phyloP scores from a whole-genome alignment of 495 filamentous ascomycete species.

The Hypoxylon intermedium region DNA sequence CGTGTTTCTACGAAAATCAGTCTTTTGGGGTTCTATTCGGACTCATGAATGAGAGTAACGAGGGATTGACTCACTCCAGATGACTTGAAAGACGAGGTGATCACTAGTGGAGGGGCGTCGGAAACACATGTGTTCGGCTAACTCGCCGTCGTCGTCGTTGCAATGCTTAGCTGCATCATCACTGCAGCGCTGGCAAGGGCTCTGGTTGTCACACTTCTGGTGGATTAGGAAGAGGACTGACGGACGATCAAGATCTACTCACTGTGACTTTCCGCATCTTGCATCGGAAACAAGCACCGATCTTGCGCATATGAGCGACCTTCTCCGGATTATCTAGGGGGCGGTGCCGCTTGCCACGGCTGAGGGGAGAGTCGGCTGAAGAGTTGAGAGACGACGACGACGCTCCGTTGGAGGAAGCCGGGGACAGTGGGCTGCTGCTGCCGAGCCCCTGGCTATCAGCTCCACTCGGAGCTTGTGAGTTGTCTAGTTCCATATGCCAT shows the following conservation, averaged over 20 bases:
- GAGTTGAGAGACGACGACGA: conserved; percentile 26
- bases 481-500: conserved; percentile 44
- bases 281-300: conserved; percentile 44
- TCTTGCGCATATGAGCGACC: conserved; percentile 43
- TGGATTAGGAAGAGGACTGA: conserved; percentile 22
- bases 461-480: conserved; percentile 32
- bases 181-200: conserved; percentile 41
- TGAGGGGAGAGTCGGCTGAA: conserved; percentile 31
- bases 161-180: conserved; percentile 38
- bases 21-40: background rate
- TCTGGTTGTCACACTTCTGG: conserved; percentile 42
- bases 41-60: background rate
- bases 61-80: conserved; percentile 37
- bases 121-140: conserved; percentile 42
- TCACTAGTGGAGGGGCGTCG: conserved; percentile 31
- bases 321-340: conserved; percentile 43
- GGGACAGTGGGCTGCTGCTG: conserved; percentile 26
- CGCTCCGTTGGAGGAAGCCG: conserved; percentile 32
- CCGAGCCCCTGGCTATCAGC: conserved; percentile 24
- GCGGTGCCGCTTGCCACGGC: conserved; percentile 40
- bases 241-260: conserved; percentile 24
- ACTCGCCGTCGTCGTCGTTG: conserved; percentile 34
- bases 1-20: conserved; percentile 24
- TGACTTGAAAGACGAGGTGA: conserved; percentile 35
- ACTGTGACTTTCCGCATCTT: conserved; percentile 44